Evolutionary conservation across 495 filamentous ascomycete genomes (phyloP), one percentile per base, ranked within the genome.

Genomic region (Neurospora cerealis): DNA sequence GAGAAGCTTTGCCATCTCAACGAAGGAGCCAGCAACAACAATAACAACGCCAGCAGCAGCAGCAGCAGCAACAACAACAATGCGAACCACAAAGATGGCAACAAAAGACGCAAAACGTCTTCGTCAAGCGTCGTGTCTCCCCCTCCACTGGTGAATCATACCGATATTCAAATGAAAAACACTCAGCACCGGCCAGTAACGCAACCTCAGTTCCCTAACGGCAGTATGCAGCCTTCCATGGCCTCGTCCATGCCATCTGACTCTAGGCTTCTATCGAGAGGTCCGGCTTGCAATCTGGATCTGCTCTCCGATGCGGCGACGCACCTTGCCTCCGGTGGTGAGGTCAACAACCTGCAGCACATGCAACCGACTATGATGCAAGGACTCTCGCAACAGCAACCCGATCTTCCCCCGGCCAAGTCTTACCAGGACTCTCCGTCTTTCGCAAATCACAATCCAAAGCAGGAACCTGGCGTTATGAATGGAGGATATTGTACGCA

Each of bases 1-100:
- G 88, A 91, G 81, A 91, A 90, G 82, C 86, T 92, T 82, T 90
- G 91, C 76, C 90, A 92, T 81, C 87, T 89, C 76, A 88, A 88
- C 77, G 89, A 91, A 78, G 84, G 83, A 9, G 54, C 54, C 28
- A 66, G 15, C 54, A 28, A 28, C 54, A 66, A 36, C 28, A 66
- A 60, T 60, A 28, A 66, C 15, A 66, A 66, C 71, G 82, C 79
- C 71, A 83, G 80, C 75, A 86, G 85, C 70, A 84, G 85, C 77
- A 38, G 37, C 37, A 38, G 9, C 9, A 39, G 9, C 37, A 83
- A 82, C 37, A 79, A 83, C 72, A 87, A 86, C 73, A 79, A 66
- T 34, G 28, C 54, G 70, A 82, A 79, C 71, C 83, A 80, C 75
- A 86, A 86, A 73, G 84, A 86, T 78, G 82, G 82, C 69, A 77